Base-by-base conservation (phyloP, 257 asterid genomes). In the Nicotiana benthamiana region DNA sequence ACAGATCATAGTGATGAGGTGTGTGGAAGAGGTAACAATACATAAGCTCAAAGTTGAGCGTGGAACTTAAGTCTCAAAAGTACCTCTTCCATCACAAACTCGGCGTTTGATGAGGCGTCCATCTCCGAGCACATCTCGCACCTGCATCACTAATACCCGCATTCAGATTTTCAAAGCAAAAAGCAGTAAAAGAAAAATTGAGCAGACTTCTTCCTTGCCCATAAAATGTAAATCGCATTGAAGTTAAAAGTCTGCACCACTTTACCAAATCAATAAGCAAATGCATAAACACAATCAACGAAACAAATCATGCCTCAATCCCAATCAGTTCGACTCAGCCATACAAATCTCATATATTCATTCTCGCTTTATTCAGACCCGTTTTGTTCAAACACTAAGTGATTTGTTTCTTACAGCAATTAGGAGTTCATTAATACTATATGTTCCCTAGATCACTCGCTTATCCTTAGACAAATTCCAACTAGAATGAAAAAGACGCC, bases 61-160 rank as follows among this genome's bases (percentile, higher is more conserved):
- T 72, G 40, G 24, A 43, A 61, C 34, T 72, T 46, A 46, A 72
- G 60, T 15, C 78, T 72, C 60, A 72, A 24, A 7, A 8, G 57
- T 61, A 92, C 99, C 99, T 91, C 96, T 90, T 87, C 99, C 99
- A 87, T 95, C 96, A 81, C 78, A 92, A 83, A 92, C 61, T 52
- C 97, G 97, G 22, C 98, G 93, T 88, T 95, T 95, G 70, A 95
- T 94, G 52, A 95, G 85, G 75, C 99, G 96, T 70, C 99, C 99
- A 88, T 95, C 99, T 20, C 99, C 99, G 81, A 95, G 98, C 87
- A 95, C 97, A 86, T 93, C 98, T 0, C 98, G 96, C 72, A 95
- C 99, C 98, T 95, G 90, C 78, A 77, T 84, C 75, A 61, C 81
- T 59, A 80, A 48, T 48, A 74, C 9, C n/a, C 61, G 1, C 43